A percentile compares a stretch with the other conserved stretches of the same genome.
Evolutionary conservation across 192 early-diverging fungal genomes (phyloP).

Genomic region (Coemansia javaensis): DNA sequence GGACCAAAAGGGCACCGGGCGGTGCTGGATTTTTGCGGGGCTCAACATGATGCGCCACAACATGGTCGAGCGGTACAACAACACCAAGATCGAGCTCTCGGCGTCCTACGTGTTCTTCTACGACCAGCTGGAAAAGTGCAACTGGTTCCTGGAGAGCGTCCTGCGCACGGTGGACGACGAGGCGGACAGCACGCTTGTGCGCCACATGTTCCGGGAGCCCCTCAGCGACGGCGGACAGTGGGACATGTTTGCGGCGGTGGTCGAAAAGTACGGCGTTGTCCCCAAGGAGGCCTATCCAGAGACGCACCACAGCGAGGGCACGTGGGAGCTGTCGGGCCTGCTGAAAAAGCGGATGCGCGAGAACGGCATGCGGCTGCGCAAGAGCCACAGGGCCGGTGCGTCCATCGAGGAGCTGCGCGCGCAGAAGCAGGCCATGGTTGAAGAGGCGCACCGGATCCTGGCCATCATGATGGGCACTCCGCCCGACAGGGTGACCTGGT

Average conservation of each 20-base stretch:
- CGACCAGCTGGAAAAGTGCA: constrained; percentile 78
- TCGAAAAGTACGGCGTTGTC: constrained; percentile 72
- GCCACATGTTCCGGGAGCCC: constrained; percentile 62
- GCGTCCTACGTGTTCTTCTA: constrained; percentile 70
- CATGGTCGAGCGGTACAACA: constrained; percentile 68
- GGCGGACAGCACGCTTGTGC: constrained; percentile 61
- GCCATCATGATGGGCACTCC: constrained; percentile 69
- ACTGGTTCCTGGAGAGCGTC: constrained; percentile 77
- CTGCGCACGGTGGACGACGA: constrained; percentile 60
- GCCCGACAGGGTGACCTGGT: constrained; percentile 61
- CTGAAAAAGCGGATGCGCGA: constrained; percentile 63
- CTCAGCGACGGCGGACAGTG: constrained; percentile 71
- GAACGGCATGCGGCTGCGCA: constrained; percentile 59
- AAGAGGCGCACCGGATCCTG: constrained; percentile 67
- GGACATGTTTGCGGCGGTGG: constrained; percentile 73
- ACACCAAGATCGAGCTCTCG: constrained; percentile 74
- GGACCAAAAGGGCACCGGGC: constrained; percentile 69
- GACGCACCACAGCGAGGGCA: constrained; percentile 57
- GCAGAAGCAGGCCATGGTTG: constrained; percentile 57
- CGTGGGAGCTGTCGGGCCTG: constrained; percentile 56
- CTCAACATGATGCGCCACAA: constrained; percentile 65
- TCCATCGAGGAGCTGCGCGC: constrained; percentile 43
- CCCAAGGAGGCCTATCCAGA: constrained; percentile 67
- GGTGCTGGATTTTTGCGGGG: constrained; percentile 83
- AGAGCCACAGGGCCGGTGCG: constrained; percentile 41